Evolutionary conservation across 1,284 basidiomycete genomes (phyloP), one percentile per base, ranked within the genome.

Genomic region (Ustilago cynodontis): DNA sequence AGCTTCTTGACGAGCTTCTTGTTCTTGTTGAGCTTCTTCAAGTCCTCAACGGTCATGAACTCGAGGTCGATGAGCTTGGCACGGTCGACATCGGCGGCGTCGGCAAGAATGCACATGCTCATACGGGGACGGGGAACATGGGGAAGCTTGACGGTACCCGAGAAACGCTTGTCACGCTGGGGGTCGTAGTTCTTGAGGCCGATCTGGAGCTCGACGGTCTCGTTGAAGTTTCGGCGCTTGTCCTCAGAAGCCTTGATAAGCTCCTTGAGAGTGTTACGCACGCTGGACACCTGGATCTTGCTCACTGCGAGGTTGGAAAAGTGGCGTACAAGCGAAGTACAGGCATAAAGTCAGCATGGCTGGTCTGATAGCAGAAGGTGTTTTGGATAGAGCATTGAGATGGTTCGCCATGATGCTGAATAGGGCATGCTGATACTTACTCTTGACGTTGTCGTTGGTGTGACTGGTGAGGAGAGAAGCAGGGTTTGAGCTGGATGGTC

Each of bases 1-100:
- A 99, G 93, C 90, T 87, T 99, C 91, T 99, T 99, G 87, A 99
- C 96, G 79, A 99, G 94, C 90, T 99, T 99, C 91, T 99, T 99
- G 92, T 99, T 99, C 90, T 97, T 97, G 92, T 97, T 98, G 83
- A 98, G 91, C 89, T 99, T 99, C 89, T 99, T 99, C 89, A 99
- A 90, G 89, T 99, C 96, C 86, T 99, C 96, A 84, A 98, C 97
- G 81, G 94, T 96, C 95, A 98, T 98, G 82, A 82, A 96, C 88
- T 97, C 95, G 80, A 97, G 91, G 83, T 94, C 93, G 81, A 97
- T 96, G 88, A 95, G 93, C 90, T 98, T 98, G 67, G 95, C 95
- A 86, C 94, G 93, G 89, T 99, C 96, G 87, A 99, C 97, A 88
- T 99, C 97, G 87, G 93, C 93, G 56, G 95, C 96, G 89, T 99